phyloP scores from a whole-genome alignment of 2,329 filamentous ascomycete species.

The Shiraia sp. region DNA sequence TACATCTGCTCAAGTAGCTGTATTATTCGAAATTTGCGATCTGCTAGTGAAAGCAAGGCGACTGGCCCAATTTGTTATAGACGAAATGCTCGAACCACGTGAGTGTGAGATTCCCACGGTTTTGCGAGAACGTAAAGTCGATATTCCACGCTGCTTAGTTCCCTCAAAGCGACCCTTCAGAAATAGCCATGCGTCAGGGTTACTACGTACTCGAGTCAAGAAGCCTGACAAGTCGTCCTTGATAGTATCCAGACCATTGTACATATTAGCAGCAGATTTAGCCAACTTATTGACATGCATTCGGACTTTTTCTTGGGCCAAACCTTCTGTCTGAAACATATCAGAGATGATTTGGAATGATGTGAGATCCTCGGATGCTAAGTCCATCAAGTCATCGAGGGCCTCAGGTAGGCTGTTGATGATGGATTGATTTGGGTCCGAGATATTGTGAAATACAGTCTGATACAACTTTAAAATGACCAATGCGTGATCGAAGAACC shows the following conservation, averaged over 20 bases:
- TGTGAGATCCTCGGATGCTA: constrained; percentile 9
- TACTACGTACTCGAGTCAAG: constrained; percentile 6
- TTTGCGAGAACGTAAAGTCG: background rate
- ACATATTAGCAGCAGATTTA: constrained; percentile 7
- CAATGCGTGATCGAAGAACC: constrained; percentile 7
- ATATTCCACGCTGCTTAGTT: background rate
- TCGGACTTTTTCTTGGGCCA: constrained; percentile 10
- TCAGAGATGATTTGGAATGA: constrained; percentile 8
- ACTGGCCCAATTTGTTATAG: background rate
- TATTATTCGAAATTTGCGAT: background rate
- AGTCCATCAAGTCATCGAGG: constrained; percentile 6
- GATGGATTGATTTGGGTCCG: background rate
- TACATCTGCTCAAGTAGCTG: too few species aligned
- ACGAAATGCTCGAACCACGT: background rate
- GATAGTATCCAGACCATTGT: constrained; percentile 7
- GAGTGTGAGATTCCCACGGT: background rate
- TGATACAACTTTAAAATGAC: constrained; percentile 13
- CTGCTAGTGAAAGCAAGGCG: background rate
- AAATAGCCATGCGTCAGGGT: constrained; percentile 7
- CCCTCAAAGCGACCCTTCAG: constrained; percentile 7
- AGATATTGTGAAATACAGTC: constrained; percentile 6
- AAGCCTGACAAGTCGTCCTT: constrained; percentile 9
- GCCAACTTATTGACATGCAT: constrained; percentile 11
- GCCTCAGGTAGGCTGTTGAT: constrained; percentile 5
- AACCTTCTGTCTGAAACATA: constrained; percentile 3